Base-by-base conservation (phyloP, 805 yeast species). In the Huiozyma sinensis region DNA sequence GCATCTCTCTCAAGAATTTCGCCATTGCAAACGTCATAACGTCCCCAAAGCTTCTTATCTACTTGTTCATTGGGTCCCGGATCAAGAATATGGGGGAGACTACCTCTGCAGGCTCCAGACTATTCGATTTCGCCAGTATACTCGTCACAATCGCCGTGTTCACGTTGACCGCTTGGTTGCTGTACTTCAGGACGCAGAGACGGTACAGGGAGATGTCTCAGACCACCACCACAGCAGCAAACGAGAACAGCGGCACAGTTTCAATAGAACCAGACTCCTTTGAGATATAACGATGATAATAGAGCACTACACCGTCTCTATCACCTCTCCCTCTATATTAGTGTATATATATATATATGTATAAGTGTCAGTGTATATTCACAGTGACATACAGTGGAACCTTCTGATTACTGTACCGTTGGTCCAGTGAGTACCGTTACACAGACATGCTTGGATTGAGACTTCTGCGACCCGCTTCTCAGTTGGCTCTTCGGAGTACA, bases 11-110 rank as follows among this genome's bases (percentile, higher is more conserved):
- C 1, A 48, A 62, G 36, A 77, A 79, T 28, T 90, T 83, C 60
- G 66, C 79, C 2, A 56, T 80, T 31, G 95, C 96, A 0, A 81
- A 88, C 27, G 50, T 77, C 0, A 60, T 86, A 32, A 78, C 95
- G 1, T 77, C 95, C 0, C 97, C 97, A 6, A 92, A 89, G 57
- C 66, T 82, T 48, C 58, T 84, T n/a, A 66, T 85, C 42, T 84
- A 81, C 53, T 65, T 86, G 8, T 88, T 85, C 56, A 74, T 86
- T 33, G 97, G 97, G 6, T 72, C 77, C 42, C 79, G 85, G 45
- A 57, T 89, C 33, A 83, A 79, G 46, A 75, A 75, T 38, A 66
- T 89, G 42, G 90, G 92, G 2, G 76, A 76, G 43, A 63, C 72
- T 3, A 72, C 73, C 33, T 74, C 79, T 34, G 48, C 68, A 4